phyloP scores from a whole-genome alignment of 2,329 filamentous ascomycete genomes.

The Diaporthe citriasiana region DNA sequence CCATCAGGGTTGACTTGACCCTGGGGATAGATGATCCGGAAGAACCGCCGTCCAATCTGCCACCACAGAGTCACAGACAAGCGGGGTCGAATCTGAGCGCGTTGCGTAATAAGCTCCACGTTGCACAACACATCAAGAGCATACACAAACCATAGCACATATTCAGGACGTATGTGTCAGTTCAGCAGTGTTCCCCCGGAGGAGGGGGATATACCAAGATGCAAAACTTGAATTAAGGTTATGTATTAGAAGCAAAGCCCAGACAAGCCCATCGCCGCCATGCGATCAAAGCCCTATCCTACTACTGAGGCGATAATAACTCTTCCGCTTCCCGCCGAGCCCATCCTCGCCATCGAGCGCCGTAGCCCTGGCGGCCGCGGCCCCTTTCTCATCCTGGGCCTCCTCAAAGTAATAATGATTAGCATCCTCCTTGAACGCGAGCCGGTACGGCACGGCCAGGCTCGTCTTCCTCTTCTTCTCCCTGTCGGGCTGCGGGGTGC shows the following conservation, averaged over 20 bases:
- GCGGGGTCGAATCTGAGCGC: too few relatives aligned
- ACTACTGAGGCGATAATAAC: conserved; percentile 29
- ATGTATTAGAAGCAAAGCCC: neutral
- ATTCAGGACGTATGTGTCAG: too few relatives aligned
- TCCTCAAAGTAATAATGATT: conserved; percentile 62
- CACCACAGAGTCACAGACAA: too few relatives aligned
- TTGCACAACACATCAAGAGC: too few relatives aligned
- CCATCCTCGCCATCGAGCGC: conserved; percentile 12
- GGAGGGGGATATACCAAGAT: neutral
- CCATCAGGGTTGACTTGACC: too few relatives aligned
- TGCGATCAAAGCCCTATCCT: conserved; percentile 12
- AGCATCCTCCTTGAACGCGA: conserved; percentile 54
- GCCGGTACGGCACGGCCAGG: conserved; percentile 58
- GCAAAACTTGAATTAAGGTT: neutral
- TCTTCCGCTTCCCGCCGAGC: conserved; percentile 4
- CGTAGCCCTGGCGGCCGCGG: neutral
- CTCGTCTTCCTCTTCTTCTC: conserved; percentile 47
- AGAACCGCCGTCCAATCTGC: too few relatives aligned
- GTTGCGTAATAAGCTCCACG: too few relatives aligned
- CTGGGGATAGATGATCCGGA: too few relatives aligned
- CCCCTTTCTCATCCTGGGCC: conserved; percentile 42
- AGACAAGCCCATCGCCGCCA: too few relatives aligned
- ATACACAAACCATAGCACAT: too few relatives aligned
- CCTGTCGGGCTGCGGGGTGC: conserved; percentile 34
- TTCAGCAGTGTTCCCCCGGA: too few relatives aligned